phyloP scores from a whole-genome alignment of 306 rosid species.

The Medicago arabica region DNA sequence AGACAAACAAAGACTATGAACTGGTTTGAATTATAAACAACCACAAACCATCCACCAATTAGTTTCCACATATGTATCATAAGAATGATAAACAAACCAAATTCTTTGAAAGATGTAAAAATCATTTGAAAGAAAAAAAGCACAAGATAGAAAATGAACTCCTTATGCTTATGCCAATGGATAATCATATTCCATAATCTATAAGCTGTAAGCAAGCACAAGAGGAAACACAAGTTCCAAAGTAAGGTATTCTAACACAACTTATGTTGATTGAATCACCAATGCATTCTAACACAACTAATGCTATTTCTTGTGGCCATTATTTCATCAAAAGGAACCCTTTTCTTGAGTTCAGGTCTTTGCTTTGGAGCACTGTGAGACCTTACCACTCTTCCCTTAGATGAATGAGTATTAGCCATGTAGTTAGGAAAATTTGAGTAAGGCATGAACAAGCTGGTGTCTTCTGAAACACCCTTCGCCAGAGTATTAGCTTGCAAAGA shows the following conservation, averaged over 20 bases:
- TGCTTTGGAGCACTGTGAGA: conserved; percentile 93
- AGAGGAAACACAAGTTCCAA: conserved; percentile 28
- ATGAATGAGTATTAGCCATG: conserved; percentile 84
- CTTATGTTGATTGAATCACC: conserved; percentile 37
- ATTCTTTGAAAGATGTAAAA: conserved; percentile 20
- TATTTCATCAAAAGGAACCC: conserved; percentile 65
- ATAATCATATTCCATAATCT: conserved; percentile 47
- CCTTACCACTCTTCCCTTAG: conserved; percentile 68
- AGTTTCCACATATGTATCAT: background rate
- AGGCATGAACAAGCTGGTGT: conserved; percentile 38
- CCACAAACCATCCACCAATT: background rate
- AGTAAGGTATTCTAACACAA: background rate
- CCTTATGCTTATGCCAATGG: conserved; percentile 35
- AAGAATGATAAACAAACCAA: conserved; percentile 26
- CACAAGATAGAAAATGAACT: conserved; percentile 31
- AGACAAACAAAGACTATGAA: background rate
- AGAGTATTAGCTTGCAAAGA: conserved; percentile 59
- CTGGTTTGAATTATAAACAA: background rate
- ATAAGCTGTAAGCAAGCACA: conserved; percentile 21
- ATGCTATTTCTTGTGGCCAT: conserved; percentile 77
- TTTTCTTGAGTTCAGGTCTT: conserved; percentile 69
- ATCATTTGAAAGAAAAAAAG: conserved; percentile 12
- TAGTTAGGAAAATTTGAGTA: conserved; percentile 68
- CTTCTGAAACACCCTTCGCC: conserved; percentile 66
- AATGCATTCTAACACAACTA: conserved; percentile 67